Evolutionary conservation across 73 alveolate species (phyloP), one percentile per base, ranked within the genome.

Genomic region (Paramecium octaurelia): DNA sequence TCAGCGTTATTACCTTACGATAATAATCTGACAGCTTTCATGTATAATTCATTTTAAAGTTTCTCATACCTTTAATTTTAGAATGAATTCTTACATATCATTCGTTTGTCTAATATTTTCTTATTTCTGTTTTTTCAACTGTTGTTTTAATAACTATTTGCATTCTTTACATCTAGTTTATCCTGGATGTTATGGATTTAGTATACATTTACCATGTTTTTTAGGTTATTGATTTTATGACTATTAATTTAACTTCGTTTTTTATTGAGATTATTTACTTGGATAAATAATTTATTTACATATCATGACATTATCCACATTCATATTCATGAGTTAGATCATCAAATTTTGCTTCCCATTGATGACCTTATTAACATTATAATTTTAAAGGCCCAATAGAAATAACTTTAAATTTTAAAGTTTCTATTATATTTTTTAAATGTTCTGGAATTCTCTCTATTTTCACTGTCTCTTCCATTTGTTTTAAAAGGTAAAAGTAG

Each of bases 401-500:
- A 42, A 38, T n/a, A 38, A 75, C 23, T 42, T 75, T 38, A 42
- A 75, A 42, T 42, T 75, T 75, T 38, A 29, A 38, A 42, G n/a
- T 75, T 35, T 38, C 68, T 29, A 75, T 42, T 14, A 75, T 75
- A 34, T 75, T 42, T 75, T 42, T 75, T 34, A 75, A 29, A 38
- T 75, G 88, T 38, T 75, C 58, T 38, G 88, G 88, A 75, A 75
- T 35, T 75, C 88, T 35, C 58, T 38, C 88, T 35, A 75, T 75
- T 75, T 35, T 35, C 16, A 42, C 68, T 16, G 38, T 29, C 88
- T 75, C 88, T 36, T 64, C 84, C 84, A 75, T 75, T 35, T 75
- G 16, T 24, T 35, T 75, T n/a, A 75, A 42, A 42, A 75, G 38
- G 20, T 38, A 75, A 38, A 75, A 42, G 88, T 38, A 38, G 34